Base-by-base conservation (phyloP, 768 basidiomycete species). In the Infundibulicybe gibba region DNA sequence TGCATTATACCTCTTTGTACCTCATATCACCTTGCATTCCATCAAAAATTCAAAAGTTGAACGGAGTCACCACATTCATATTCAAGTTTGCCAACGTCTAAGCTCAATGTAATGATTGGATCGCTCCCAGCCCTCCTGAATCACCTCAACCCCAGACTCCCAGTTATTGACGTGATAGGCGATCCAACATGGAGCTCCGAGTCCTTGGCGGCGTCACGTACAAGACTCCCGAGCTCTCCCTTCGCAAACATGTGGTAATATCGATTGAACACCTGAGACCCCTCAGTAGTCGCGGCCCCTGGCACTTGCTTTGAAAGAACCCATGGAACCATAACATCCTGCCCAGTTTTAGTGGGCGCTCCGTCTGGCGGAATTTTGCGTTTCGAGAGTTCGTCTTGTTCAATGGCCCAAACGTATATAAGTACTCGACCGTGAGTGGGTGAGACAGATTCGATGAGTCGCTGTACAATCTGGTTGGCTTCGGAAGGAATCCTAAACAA, bases 321-420 rank as follows among this genome's bases (percentile, higher is more conserved):
- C 93, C 93, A 97, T 5, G 94, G 93, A 9, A 97, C 90, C 43
- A 93, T 84, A 2, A 94, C 91, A 61, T 97, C 93, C 57, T 80
- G 79, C 20, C 85, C 90, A 25, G 56, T 48, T 3, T 55, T 52
- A n/a, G 46, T 50, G 1, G 47, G 30, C 12, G 58, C 56, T 20
- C 67, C 56, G 6, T 63, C 59, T 6, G 54, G 54, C 2, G 74
- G 67, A 31, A 95, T 81, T 49, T 62, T 69, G 31, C 94, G 78
- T 60, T 89, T 94, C 2, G 92, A 94, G 6, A 83, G 66, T 21
- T 80, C 77, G 48, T 95, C 91, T 68, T 99, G 97, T 56, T 97
- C 93, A 49, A 88, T 79, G 1, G 95, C 94, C 97, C 97, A 99
- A 31, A 98, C 97, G 54, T 97, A 97, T 51, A 98, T 85, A 45